Conservation (phyloP, 2,329 filamentous ascomycete genomes). For the Conoideocrella luteorostrata region DNA sequence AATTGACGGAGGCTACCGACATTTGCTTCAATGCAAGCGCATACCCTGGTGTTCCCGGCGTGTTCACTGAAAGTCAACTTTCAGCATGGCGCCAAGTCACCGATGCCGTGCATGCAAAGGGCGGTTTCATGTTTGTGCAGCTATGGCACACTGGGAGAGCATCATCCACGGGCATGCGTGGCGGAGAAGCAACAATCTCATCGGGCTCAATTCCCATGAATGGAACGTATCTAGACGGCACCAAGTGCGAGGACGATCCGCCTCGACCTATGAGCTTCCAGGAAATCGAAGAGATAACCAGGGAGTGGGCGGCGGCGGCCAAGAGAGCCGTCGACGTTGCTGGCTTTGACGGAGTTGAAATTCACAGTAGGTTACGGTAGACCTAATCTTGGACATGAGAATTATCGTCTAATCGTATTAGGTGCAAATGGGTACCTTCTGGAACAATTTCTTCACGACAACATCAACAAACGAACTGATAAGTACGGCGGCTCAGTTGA, state of each 20-base stretch:
- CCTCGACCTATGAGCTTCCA: slow-evolving; percentile 48
- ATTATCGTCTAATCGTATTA: too few relatives aligned
- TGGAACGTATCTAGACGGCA: slow-evolving; percentile 12
- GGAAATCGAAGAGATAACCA: slow-evolving; percentile 57
- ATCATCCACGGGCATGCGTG: slow-evolving; percentile 4
- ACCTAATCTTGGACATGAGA: not conserved
- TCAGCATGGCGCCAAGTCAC: slow-evolving; percentile 55
- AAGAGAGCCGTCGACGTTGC: slow-evolving; percentile 50
- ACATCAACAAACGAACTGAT: slow-evolving; percentile 44
- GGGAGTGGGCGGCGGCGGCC: slow-evolving; percentile 47
- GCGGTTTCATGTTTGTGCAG: slow-evolving; percentile 53
- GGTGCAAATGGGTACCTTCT: slow-evolving; percentile 55
- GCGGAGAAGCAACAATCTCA: not conserved
- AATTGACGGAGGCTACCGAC: slow-evolving; percentile 41
- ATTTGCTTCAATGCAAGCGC: slow-evolving; percentile 27
- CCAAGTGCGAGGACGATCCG: not conserved
- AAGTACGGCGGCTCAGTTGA: slow-evolving; percentile 46
- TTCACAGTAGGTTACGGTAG: slow-evolving; percentile 24
- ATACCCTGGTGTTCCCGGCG: slow-evolving; percentile 44
- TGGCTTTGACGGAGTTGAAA: slow-evolving; percentile 66
- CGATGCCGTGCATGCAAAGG: slow-evolving; percentile 52
- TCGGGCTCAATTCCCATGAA: not conserved
- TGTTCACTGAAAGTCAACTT: slow-evolving; percentile 51
- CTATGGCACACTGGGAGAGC: slow-evolving; percentile 56
- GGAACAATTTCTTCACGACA: slow-evolving; percentile 51